These are phyloP conservation scores for Trametes versicolor DNA, from an alignment of 1,284 basidiomycete species.

Conservation along the genomic window DNA sequence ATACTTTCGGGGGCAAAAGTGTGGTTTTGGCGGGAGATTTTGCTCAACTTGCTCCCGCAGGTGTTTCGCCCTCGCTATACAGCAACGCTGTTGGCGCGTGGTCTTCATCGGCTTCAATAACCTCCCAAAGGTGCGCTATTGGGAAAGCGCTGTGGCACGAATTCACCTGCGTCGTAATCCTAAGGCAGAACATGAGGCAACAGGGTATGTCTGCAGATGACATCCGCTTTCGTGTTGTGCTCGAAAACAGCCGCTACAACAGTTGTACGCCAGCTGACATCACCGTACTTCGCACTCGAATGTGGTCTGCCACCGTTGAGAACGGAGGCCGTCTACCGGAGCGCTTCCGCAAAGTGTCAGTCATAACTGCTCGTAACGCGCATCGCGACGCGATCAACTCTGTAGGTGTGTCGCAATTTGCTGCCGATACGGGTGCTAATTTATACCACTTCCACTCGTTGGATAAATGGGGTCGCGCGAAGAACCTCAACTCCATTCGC, in stretches of 20 bases:
- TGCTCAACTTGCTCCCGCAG: background rate
- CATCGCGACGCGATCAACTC: background rate
- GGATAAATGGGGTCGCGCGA: background rate
- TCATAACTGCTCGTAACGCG: background rate
- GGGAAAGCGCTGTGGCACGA: background rate
- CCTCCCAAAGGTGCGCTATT: background rate
- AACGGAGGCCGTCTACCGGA: background rate
- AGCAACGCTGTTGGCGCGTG: background rate
- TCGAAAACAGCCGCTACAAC: background rate
- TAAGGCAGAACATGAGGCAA: background rate
- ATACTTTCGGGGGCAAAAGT: background rate
- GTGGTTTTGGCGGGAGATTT: background rate
- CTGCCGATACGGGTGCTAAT: background rate
- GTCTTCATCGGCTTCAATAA: background rate
- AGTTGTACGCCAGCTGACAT: background rate
- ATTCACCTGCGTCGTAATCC: background rate
- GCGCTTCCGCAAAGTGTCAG: background rate
- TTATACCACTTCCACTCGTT: background rate
- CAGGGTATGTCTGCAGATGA: background rate
- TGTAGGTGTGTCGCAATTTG: background rate
- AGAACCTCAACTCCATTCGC: background rate
- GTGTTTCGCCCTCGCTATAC: background rate
- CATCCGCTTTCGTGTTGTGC: background rate
- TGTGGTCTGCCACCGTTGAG: background rate
- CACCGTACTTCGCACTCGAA: background rate